Conservation (phyloP, 768 basidiomycete genomes). For the Tremella fuciformis region DNA sequence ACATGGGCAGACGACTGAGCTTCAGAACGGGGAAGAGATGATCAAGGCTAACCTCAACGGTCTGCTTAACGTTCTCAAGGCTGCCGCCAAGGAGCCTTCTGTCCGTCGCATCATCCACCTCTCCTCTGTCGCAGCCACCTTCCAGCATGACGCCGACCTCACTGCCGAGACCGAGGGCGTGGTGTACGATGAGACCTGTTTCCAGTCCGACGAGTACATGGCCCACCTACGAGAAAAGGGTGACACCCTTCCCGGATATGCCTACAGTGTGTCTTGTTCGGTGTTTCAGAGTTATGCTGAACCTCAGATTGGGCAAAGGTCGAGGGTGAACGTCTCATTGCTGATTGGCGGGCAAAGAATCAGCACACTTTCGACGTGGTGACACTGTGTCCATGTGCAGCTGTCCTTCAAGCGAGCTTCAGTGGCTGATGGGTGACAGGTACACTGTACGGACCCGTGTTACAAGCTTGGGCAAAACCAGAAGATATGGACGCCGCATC, state of each 20-base stretch:
- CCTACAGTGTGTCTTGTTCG: constrained; percentile 8
- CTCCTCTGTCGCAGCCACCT: constrained; percentile 7
- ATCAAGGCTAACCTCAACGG: constrained; percentile 5
- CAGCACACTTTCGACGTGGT: constrained; percentile 6
- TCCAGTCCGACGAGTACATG: not conserved
- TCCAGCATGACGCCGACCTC: constrained; percentile 6
- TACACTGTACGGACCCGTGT: constrained; percentile 9
- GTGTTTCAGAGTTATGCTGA: not conserved
- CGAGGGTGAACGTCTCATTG: not conserved
- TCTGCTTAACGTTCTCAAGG: not conserved
- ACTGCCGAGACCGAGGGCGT: not conserved
- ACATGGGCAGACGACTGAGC: too few species aligned
- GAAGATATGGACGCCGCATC: constrained; percentile 9
- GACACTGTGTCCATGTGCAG: constrained; percentile 7
- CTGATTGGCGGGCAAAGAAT: not conserved
- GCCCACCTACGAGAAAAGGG: not conserved
- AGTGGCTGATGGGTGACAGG: not conserved
- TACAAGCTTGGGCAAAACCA: not conserved
- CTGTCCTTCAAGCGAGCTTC: not conserved
- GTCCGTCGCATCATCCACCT: constrained; percentile 8
- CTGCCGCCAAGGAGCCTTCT: constrained; percentile 1
- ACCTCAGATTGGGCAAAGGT: not conserved
- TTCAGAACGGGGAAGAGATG: constrained; percentile 1
- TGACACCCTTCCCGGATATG: constrained; percentile 7
- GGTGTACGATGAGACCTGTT: constrained; percentile 11